Percentiles rank a stretch among this genome's conserved stretches.
Evolutionary conservation across 345 rosid genomes (phyloP).

Genomic region (Schrenkiella parvula): DNA sequence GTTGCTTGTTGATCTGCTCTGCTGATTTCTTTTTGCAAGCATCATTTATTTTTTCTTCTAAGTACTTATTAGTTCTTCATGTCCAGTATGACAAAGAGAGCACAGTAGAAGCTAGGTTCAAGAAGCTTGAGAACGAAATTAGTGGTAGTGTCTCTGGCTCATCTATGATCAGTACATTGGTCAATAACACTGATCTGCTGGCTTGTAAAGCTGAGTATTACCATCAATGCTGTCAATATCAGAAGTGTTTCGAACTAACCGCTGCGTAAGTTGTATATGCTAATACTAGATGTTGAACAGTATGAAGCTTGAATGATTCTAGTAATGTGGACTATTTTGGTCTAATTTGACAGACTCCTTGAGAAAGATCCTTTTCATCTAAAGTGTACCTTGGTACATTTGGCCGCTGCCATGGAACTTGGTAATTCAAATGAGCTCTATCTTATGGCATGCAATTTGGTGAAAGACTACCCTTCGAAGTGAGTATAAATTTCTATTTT

Average conservation of each 20-base stretch:
- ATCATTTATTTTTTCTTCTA: not conserved
- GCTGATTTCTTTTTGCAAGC: not conserved
- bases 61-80: conserved; percentile 27
- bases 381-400: conserved; percentile 81
- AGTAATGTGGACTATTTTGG: conserved; percentile 16
- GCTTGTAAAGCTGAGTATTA: conserved; percentile 97
- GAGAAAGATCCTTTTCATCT: conserved; percentile 97
- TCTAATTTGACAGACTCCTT: conserved; percentile 57
- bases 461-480: conserved; percentile 95
- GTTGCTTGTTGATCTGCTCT: conserved; percentile 1
- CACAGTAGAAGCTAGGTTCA: conserved; percentile 76
- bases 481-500: conserved; percentile 38
- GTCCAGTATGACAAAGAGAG: conserved; percentile 76
- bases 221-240: conserved; percentile 92
- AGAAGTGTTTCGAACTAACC: conserved; percentile 90
- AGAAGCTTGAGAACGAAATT: conserved; percentile 75
- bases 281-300: conserved; percentile 7
- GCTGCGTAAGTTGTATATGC: conserved; percentile 53
- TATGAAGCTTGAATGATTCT: conserved; percentile 1
- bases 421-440: conserved; percentile 97
- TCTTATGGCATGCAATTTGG: conserved; percentile 91
- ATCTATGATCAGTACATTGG: conserved; percentile 52
- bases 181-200: conserved; percentile 77
- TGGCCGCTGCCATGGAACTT: conserved; percentile 94
- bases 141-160: conserved; percentile 45